Base-by-base conservation (phyloP, 192 early-diverging fungal species). In the Chytriomyces sp. region DNA sequence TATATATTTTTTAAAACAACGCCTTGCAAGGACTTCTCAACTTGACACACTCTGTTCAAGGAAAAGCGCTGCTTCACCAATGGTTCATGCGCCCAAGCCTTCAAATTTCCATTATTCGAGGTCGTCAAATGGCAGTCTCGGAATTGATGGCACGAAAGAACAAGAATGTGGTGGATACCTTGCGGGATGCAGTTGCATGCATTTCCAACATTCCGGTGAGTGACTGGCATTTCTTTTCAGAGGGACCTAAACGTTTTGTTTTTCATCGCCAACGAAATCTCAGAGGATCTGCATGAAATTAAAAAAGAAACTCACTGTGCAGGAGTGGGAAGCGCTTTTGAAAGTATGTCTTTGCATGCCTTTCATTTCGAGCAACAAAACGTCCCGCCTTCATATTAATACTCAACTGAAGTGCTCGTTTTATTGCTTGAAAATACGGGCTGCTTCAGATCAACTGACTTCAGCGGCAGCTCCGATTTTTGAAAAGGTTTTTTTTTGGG, bases 351-450 rank as follows among this genome's bases (percentile, higher is more conserved):
- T 61, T 18, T n/a, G n/a, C n/a, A n/a, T n/a, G n/a, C n/a, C n/a
- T n/a, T n/a, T n/a, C n/a, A n/a, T n/a, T n/a, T n/a, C n/a, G n/a
- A n/a, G n/a, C n/a, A n/a, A n/a, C n/a, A n/a, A n/a, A n/a, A n/a
- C n/a, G n/a, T n/a, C n/a, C n/a, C n/a, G n/a, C n/a, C n/a, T n/a
- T n/a, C n/a, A n/a, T n/a, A n/a, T n/a, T n/a, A n/a, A n/a, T n/a
- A n/a, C n/a, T n/a, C n/a, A n/a, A n/a, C n/a, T n/a, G n/a, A n/a
- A 92, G 88, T 90, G 91, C 79, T 83, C 81, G 7, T 91, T 83
- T 57, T 87, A 88, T 72, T 72, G 86, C 24, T 67, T 91, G n/a
- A 84, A 86, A 65, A 88, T 90, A 16, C 65, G 82, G 35, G 72
- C 79, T 60, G 46, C 74, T 7, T 66, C 77, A 7, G 78, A 64